phyloP scores from a whole-genome alignment of 2,329 filamentous ascomycete species.

The Talaromyces piceae region DNA sequence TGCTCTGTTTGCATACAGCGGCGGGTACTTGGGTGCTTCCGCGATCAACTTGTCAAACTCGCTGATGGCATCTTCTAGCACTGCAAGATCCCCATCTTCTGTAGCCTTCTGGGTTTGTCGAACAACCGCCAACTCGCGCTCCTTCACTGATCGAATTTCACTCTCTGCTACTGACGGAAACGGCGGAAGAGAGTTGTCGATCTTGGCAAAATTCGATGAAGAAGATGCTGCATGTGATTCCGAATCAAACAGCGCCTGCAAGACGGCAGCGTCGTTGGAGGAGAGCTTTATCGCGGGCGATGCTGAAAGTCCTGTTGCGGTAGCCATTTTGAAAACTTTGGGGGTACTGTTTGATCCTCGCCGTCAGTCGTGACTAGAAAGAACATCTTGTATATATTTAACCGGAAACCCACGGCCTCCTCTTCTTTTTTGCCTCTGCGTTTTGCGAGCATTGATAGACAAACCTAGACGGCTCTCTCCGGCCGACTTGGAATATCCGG shows the following conservation, averaged over 20 bases:
- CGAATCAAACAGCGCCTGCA: slow-evolving; percentile 41
- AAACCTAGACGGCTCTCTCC: background rate
- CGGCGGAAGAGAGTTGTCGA: slow-evolving; percentile 32
- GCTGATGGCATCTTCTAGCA: slow-evolving; percentile 26
- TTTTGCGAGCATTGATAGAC: background rate
- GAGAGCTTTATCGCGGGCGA: slow-evolving; percentile 25
- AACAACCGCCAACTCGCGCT: slow-evolving; percentile 34
- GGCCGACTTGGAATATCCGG: background rate
- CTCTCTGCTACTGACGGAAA: slow-evolving; percentile 33
- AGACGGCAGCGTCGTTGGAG: slow-evolving; percentile 39
- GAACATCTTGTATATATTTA: background rate
- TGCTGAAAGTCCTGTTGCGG: slow-evolving; percentile 13
- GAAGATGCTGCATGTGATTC: slow-evolving; percentile 37
- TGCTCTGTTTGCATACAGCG: slow-evolving; percentile 50
- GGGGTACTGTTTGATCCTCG: background rate
- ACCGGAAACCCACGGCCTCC: background rate
- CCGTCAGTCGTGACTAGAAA: background rate
- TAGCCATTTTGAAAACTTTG: slow-evolving; percentile 8
- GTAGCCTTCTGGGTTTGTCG: slow-evolving; percentile 23
- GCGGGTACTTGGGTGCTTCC: slow-evolving; percentile 43
- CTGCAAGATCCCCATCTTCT: slow-evolving; percentile 9
- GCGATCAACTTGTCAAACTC: slow-evolving; percentile 38
- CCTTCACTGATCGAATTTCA: slow-evolving; percentile 32
- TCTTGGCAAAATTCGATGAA: slow-evolving; percentile 20
- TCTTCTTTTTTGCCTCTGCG: background rate